Evolutionary conservation across 176 grass and related monocot species (phyloP).

Genomic region (Elymus sibiricus): DNA sequence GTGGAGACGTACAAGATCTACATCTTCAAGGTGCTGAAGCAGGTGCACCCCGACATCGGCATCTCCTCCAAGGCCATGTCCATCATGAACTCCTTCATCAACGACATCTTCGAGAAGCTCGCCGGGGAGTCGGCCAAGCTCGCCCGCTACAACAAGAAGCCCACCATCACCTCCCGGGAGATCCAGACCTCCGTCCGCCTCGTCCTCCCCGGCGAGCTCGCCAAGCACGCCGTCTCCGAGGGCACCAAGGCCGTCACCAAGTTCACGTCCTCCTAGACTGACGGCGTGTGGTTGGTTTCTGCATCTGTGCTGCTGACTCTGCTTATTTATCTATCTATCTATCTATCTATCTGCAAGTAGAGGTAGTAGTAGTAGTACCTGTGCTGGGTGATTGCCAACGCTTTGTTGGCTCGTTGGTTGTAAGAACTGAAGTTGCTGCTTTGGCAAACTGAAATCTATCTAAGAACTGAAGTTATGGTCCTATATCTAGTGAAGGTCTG

Average conservation of each 20-base stretch:
- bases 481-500: too few species aligned
- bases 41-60: constrained; percentile 86
- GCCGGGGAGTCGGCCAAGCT: constrained; percentile 38
- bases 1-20: constrained; percentile 96
- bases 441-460: too few species aligned
- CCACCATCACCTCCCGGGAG: constrained; percentile 50
- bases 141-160: constrained; percentile 58
- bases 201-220: constrained; percentile 58
- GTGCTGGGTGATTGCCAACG: too few species aligned
- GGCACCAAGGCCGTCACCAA: constrained; percentile 64
- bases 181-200: constrained; percentile 64
- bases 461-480: too few species aligned
- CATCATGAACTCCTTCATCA: constrained; percentile 97
- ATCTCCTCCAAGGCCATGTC: constrained; percentile 97
- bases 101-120: constrained; percentile 91
- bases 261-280: constrained; percentile 39
- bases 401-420: too few species aligned
- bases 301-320: too few species aligned
- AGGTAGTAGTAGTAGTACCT: too few species aligned
- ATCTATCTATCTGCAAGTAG: too few species aligned
- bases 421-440: too few species aligned
- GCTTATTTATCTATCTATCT: too few species aligned
- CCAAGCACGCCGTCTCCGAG: constrained; percentile 62
- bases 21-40: constrained; percentile 96
- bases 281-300: too few species aligned